Base-by-base conservation (phyloP, 202 grass and related monocot genomes). In the Musa balbisiana region DNA sequence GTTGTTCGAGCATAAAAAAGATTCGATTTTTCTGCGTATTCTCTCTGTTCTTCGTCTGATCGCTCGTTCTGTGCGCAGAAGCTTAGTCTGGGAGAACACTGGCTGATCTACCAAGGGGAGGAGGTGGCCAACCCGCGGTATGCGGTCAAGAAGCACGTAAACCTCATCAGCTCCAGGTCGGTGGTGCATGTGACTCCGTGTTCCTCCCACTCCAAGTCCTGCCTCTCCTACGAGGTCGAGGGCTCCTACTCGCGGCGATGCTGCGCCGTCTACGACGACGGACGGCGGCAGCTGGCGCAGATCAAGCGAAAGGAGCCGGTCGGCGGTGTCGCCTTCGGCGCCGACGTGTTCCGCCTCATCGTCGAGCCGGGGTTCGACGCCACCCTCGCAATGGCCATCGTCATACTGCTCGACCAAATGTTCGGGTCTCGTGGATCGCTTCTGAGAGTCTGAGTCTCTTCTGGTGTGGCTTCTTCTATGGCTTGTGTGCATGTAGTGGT, bases 371-470 rank as follows among this genome's bases (percentile, higher is more conserved):
- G 87, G 14, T 96, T 92, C 10, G 89, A 92, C 51, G 67, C 87
- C 23, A 70, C 89, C 53, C 78, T 81, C 9, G 87, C 89, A 83
- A 96, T 92, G 92, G 92, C 84, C 66, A 79, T 96, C 56, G 92
- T 96, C 75, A 86, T 96, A 13, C 81, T 96, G 58, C 87, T 96
- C 16, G 89, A 92, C 23, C 89, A 89, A 82, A 96, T 92, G 84
- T 80, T 84, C 76, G 76, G 75, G 2, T 78, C 87, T 64, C 86
- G 64, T 78, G 22, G 72, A 26, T 62, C 73, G 54, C 54, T 51
- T 11, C 8, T 56, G 14, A 43, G 29, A 49, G 67, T 69, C n/a
- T 51, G 43, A 69, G 29, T 33, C 24, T 64, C 62, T 24, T 11
- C 20, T 64, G 15, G n/a, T 62, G 33, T 43, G 33, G 4, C 33